Evolutionary conservation across 306 rosid species (phyloP), one percentile per base, ranked within the genome.

Genomic region (Comarum palustre): DNA sequence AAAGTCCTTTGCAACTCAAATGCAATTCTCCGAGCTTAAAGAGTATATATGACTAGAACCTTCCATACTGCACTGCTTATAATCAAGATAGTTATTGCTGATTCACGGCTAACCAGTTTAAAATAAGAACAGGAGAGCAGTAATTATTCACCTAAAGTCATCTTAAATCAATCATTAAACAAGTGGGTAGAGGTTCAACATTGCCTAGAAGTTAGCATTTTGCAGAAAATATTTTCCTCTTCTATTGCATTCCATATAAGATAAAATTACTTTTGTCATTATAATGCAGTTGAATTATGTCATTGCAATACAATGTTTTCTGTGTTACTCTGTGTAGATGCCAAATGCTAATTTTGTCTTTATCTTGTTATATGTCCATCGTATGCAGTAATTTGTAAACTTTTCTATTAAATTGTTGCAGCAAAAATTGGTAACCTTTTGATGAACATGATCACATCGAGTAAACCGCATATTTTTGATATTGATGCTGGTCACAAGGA

Each of bases 401-500:
- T 50, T 60, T 72, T 12, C 55, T 27, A 46, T 72, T 58, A 42
- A 77, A 66, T 74, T 59, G 67, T 71, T 82, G 74, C 81, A 69
- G 78, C 71, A 73, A 84, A 80, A 73, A 77, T 79, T 83, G 77
- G 27, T 54, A 61, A 72, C 76, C 70, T 69, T 82, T 50, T 65
- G 39, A 84, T 70, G 77, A 71, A 71, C 62, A 6, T 64, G 29
- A 60, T 38, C 45, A 74, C 60, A 47, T 74, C 68, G 55, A 82
- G 76, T 78, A 80, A 75, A 83, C 84, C 71, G 50, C 84, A 78
- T 47, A 47, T 87, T 48, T 46, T 67, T 47, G 78, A 87, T 68
- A 89, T 95, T 81, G 99, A 95, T 81, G 86, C 82, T 39, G 87
- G 86, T 73, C 47, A 76, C 76, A 87, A 73, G 50, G 96, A 95